phyloP scores from a whole-genome alignment of 768 basidiomycete species.

The Sporobolomyces pararoseus region DNA sequence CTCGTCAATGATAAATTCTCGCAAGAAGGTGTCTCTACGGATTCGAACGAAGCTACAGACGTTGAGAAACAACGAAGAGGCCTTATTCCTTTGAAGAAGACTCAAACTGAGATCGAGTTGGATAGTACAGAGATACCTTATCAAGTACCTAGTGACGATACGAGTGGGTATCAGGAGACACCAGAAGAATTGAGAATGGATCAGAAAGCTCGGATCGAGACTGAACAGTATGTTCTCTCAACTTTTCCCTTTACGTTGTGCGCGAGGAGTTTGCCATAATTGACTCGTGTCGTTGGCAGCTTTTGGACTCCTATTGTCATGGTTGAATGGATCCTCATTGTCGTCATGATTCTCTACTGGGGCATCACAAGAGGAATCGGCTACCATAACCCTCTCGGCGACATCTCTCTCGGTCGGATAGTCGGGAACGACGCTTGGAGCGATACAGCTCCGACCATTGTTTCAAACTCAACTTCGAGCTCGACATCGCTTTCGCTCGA shows the following conservation, averaged over 20 bases:
- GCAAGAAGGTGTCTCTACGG: conserved; percentile 9
- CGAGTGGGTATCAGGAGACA: conserved; percentile 26
- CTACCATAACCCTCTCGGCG: conserved; percentile 12
- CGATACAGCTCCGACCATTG: background rate
- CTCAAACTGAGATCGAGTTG: background rate
- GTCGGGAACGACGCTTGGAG: conserved; percentile 15
- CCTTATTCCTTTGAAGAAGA: background rate
- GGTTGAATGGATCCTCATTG: conserved; percentile 8
- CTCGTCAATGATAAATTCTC: background rate
- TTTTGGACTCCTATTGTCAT: background rate
- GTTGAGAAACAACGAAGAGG: background rate
- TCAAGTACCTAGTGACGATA: conserved; percentile 30
- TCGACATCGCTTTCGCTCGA: too few relatives aligned
- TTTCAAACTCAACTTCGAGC: background rate
- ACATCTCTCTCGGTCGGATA: conserved; percentile 16
- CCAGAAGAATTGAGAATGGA: conserved; percentile 14
- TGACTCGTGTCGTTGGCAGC: background rate
- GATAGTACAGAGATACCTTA: conserved; percentile 13
- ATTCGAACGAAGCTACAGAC: background rate
- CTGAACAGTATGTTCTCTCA: conserved; percentile 10
- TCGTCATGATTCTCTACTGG: conserved; percentile 25
- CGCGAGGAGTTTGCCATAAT: background rate
- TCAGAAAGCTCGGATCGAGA: conserved; percentile 12
- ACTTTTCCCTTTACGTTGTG: background rate
- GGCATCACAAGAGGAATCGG: conserved; percentile 14